Conservation (phyloP, 1,139 yeast genomes). For the Pichia sp. region DNA sequence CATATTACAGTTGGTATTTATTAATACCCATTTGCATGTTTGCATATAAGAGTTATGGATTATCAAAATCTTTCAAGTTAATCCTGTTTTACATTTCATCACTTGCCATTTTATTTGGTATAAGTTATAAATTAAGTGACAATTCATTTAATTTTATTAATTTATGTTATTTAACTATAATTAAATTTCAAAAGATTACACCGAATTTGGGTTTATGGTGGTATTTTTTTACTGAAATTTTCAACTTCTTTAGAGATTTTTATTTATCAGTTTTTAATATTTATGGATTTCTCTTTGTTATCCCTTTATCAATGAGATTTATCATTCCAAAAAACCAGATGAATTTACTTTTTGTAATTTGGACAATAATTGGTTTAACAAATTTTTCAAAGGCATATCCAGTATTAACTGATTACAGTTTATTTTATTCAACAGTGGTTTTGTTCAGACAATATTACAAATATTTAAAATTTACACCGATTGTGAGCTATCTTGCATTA, state of each 20-base stretch:
- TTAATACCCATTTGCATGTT: constrained; percentile 44
- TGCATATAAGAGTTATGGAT: constrained; percentile 11
- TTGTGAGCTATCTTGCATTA: constrained; percentile 23
- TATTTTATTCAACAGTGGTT: constrained; percentile 36
- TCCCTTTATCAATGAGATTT: constrained; percentile 73
- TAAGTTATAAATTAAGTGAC: constrained; percentile 35
- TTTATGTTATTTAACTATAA: constrained; percentile 55
- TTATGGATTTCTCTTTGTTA: constrained; percentile 57
- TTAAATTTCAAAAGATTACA: constrained; percentile 59
- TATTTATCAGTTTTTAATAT: constrained; percentile 80
- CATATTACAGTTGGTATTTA: constrained; percentile 55
- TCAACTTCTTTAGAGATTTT: constrained; percentile 79
- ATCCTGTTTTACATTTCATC: constrained; percentile 12
- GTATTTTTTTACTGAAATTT: constrained; percentile 95
- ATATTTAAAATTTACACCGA: constrained; percentile 25
- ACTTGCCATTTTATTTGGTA: constrained; percentile 33
- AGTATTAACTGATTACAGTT: constrained; percentile 74
- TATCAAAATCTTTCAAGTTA: constrained; percentile 7
- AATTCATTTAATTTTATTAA: constrained; percentile 48
- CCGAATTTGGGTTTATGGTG: constrained; percentile 97
- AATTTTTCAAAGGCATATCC: constrained; percentile 83
- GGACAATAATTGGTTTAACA: constrained; percentile 58
- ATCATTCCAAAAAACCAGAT: constrained; percentile 31
- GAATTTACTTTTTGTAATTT: constrained; percentile 48
- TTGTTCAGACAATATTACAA: constrained; percentile 24